These are phyloP conservation scores for Helicocarpus griseus DNA, from an alignment of 2,329 filamentous ascomycete genomes.

Conservation along the genomic window DNA sequence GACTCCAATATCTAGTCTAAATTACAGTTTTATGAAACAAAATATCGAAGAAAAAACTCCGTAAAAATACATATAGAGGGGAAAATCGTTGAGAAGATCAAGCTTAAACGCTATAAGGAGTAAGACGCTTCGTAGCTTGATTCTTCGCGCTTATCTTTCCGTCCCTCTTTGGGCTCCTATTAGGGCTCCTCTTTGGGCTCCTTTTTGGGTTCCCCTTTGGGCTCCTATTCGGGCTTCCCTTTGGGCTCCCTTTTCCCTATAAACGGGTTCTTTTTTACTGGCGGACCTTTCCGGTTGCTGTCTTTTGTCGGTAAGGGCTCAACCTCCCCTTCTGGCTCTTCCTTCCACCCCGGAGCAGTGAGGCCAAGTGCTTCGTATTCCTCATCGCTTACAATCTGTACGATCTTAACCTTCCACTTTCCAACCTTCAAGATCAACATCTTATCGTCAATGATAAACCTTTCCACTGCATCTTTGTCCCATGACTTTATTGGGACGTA, in stretches of 20 bases:
- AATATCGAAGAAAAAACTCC: neutral
- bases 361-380: conserved; percentile 40
- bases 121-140: neutral
- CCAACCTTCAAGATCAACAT: conserved; percentile 48
- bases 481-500: conserved; percentile 43
- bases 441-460: conserved; percentile 42
- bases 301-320: too few relatives aligned
- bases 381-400: conserved; percentile 46
- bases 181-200: neutral
- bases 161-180: neutral
- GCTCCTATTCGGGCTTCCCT: neutral
- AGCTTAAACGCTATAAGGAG: neutral
- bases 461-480: conserved; percentile 32
- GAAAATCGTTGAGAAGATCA: neutral
- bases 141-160: too few relatives aligned
- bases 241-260: neutral
- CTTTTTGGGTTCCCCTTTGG: neutral
- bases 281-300: neutral
- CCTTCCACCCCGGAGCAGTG: conserved; percentile 43
- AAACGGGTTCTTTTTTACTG: neutral
- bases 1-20: neutral
- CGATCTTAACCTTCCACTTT: conserved; percentile 51
- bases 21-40: neutral
- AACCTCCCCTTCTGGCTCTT: conserved; percentile 14
- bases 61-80: neutral